Evolutionary conservation across 2,329 filamentous ascomycete genomes (phyloP).

Genomic region (Ceratocystis destructans): DNA sequence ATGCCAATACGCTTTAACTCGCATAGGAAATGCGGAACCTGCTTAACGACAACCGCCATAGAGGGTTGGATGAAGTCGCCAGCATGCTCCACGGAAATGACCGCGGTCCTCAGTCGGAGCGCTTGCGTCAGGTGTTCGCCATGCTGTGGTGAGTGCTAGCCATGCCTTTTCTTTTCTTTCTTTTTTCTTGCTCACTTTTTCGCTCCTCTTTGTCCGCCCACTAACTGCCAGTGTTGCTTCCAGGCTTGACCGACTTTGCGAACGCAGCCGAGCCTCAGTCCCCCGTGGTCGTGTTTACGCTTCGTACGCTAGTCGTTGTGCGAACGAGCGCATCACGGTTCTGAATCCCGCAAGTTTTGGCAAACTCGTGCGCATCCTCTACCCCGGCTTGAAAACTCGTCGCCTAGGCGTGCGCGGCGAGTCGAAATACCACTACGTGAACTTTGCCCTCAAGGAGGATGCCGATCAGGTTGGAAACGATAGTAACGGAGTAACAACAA

Average conservation of each 20-base stretch:
- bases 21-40: constrained; percentile 55
- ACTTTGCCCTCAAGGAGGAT: constrained; percentile 48
- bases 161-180: neutral
- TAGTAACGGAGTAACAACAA: neutral
- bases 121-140: constrained; percentile 72
- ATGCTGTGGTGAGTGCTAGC: constrained; percentile 62
- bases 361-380: constrained; percentile 90
- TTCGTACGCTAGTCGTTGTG: constrained; percentile 85
- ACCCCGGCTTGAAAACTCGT: constrained; percentile 85
- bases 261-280: constrained; percentile 68
- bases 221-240: neutral
- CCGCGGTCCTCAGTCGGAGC: constrained; percentile 65
- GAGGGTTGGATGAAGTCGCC: constrained; percentile 57
- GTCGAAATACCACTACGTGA: constrained; percentile 94
- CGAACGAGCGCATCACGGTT: constrained; percentile 83
- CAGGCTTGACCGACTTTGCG: constrained; percentile 62
- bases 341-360: constrained; percentile 95
- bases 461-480: constrained; percentile 15
- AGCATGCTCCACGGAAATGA: constrained; percentile 66
- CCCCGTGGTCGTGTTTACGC: constrained; percentile 88
- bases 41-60: constrained; percentile 53
- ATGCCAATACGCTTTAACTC: neutral
- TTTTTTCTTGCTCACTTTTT: constrained; percentile 17
- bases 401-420: constrained; percentile 86
- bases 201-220: neutral